phyloP scores from a whole-genome alignment of 2,329 filamentous ascomycete genomes.

The Paecilomyces sp. region DNA sequence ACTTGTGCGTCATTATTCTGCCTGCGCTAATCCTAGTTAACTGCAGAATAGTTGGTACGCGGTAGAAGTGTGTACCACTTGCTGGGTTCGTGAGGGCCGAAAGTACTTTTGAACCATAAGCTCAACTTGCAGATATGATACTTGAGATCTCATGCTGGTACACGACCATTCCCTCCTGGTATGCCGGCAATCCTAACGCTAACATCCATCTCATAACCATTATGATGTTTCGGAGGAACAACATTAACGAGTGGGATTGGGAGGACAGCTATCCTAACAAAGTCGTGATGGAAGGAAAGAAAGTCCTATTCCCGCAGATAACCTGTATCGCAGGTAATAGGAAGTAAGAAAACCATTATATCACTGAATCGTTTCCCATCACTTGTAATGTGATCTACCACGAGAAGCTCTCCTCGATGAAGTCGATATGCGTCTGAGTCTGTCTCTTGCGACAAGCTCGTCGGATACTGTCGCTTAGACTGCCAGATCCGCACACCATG shows the following conservation, averaged over 20 bases:
- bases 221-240: neutral
- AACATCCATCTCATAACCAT: neutral
- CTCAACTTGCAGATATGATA: no score
- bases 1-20: no score
- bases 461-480: slow-evolving; percentile 63
- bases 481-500: slow-evolving; percentile 65
- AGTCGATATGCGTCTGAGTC: slow-evolving; percentile 55
- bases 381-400: slow-evolving; percentile 16
- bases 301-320: neutral
- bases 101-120: no score
- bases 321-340: neutral
- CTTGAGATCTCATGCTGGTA: no score
- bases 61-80: no score
- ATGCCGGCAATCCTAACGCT: neutral
- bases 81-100: neutral
- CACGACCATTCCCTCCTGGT: neutral
- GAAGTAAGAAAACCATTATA: neutral
- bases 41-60: no score
- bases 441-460: slow-evolving; percentile 56
- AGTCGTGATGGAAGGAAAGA: neutral
- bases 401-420: slow-evolving; percentile 64
- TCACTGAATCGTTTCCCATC: neutral
- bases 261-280: neutral
- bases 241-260: neutral
- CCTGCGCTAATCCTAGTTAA: no score